Evolutionary conservation across 2,329 filamentous ascomycete genomes (phyloP), one percentile per base, ranked within the genome.

Genomic region (Paecilomyces sp.): DNA sequence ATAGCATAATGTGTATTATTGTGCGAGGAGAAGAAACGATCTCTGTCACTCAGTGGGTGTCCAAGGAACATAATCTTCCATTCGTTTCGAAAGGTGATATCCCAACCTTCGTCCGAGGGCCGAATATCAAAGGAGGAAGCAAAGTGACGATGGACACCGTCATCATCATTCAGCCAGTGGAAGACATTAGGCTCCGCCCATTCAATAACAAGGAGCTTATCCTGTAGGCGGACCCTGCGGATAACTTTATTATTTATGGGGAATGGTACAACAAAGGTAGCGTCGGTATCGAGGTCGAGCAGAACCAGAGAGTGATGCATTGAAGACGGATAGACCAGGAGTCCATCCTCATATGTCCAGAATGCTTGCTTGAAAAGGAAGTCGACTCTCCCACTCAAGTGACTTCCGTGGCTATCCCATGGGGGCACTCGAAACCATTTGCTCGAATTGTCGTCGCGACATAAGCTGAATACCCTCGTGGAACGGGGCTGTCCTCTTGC

Each of bases 21-120:
- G 67, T 88, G 85, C 1, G 81, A 73, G 9, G 84, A 87, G 71
- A 84, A 85, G 76, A 87, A 86, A n/a, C 84, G 81, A 67, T 86
- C 83, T 47, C 77, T 73, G n/a, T 77, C 74, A 64, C 80, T 82
- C 6, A 85, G 67, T 1, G 83, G 79, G 55, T 86, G 74, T 9
- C 83, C 84, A 1, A 83, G 72, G 65, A 81, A 81, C 70, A 85
- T 81, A 41, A 86, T 81, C 66, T 83, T 83, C 82, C 82, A 88
- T 67, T 87, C 83, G 53, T 79, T 83, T 56, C 83, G 81, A 58
- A 82, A 82, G 1, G 69, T 70, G 57, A 85, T 72, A 2, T 64
- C 67, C 80, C 80, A 83, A 3, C 70, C 68, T 51, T 62, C 62
- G 1, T 59, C 54, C 2, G 41, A 61, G 24, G 57, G 58, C 12